A percentile compares a stretch with the other conserved stretches of the same genome.
Evolutionary conservation across 176 grass and related monocot genomes (phyloP).

Genomic region (Oryza officinalis): DNA sequence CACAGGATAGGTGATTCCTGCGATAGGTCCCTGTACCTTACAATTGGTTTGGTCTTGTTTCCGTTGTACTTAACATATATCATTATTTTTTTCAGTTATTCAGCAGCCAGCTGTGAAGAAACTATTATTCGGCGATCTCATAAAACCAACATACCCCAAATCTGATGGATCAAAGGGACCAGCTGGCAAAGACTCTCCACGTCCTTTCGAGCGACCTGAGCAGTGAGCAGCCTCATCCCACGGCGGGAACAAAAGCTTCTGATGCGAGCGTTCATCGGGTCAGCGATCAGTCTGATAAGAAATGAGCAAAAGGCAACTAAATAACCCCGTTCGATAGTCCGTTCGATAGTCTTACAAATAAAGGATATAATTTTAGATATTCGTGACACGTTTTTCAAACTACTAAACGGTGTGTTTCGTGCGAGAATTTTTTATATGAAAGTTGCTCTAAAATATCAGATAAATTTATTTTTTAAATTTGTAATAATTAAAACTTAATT

Average conservation of each 20-base stretch:
- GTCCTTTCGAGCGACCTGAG: background rate
- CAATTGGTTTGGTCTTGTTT: constrained; percentile 14
- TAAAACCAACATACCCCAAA: background rate
- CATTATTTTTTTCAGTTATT: constrained; percentile 33
- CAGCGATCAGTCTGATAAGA: background rate
- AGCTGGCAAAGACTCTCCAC: background rate
- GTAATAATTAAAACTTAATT: too few species aligned
- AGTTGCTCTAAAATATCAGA: too few species aligned
- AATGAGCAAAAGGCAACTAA: constrained; percentile 4
- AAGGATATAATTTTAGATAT: too few species aligned
- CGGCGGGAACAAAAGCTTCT: background rate
- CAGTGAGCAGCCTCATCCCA: background rate
- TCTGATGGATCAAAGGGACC: background rate
- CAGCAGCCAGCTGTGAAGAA: constrained; percentile 17
- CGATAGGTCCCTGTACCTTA: background rate
- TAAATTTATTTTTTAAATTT: too few species aligned
- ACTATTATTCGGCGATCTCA: background rate
- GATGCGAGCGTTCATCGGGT: constrained; percentile 1
- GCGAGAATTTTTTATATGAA: too few species aligned
- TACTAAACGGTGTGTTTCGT: too few species aligned
- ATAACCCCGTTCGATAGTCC: too few species aligned
- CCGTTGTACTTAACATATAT: background rate
- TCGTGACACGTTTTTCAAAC: too few species aligned
- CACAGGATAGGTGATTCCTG: constrained; percentile 35
- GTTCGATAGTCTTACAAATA: too few species aligned